Conservation (phyloP, 2,329 filamentous ascomycete species). For the Achaetomium macrosporum region DNA sequence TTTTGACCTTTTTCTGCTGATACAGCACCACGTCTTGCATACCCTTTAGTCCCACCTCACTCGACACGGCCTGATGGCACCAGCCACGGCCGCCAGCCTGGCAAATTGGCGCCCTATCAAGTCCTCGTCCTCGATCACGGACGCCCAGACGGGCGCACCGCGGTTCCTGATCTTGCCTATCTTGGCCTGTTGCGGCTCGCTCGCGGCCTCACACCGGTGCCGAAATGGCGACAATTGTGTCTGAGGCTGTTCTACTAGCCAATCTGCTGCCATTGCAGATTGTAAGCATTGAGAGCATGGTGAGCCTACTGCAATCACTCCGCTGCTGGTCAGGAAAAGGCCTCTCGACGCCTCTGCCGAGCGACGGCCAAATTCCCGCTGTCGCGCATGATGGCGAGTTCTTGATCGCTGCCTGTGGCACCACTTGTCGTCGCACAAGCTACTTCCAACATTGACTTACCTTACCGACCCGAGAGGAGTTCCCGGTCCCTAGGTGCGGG, state of each 20-base stretch:
- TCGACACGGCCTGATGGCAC: conserved; percentile 11
- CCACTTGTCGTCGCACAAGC: not conserved
- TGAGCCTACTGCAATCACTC: no score
- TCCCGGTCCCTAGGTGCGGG: conserved; percentile 13
- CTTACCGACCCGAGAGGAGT: conserved; percentile 16
- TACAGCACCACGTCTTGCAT: conserved; percentile 26
- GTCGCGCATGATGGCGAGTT: not conserved
- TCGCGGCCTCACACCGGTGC: not conserved
- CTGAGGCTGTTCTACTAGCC: not conserved
- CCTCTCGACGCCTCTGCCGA: not conserved
- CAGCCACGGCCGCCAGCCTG: conserved; percentile 11
- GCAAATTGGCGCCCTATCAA: conserved; percentile 14
- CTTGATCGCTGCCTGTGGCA: not conserved
- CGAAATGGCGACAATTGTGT: not conserved
- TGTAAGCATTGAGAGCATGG: no score
- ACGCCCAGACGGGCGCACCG: not conserved
- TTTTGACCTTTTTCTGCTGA: conserved; percentile 9
- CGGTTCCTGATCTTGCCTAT: conserved; percentile 11
- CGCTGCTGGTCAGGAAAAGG: not conserved
- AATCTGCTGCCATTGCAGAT: not conserved
- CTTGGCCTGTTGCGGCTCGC: not conserved
- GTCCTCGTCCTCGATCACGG: not conserved
- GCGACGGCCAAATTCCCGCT: not conserved
- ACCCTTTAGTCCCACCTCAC: conserved; percentile 19
- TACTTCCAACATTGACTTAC: not conserved